Percentiles rank a stretch among this genome's conserved stretches.
Conservation (phyloP, 2,329 filamentous ascomycete genomes). For the Fusarium robinianum region DNA sequence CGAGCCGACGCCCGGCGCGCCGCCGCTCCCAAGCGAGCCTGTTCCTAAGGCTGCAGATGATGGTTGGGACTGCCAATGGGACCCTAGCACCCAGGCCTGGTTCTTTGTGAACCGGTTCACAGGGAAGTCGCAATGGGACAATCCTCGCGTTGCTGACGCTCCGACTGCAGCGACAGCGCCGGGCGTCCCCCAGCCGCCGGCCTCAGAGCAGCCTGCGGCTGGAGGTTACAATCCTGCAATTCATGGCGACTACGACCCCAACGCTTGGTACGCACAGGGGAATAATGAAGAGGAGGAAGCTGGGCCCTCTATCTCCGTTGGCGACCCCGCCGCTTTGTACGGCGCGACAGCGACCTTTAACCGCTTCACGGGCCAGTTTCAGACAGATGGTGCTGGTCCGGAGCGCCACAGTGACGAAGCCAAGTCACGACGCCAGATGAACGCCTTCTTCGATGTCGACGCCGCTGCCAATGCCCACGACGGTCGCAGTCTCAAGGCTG, state of each 20-base stretch:
- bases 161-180: conserved; percentile 38
- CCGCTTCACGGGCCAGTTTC: conserved; percentile 84
- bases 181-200: conserved; percentile 39
- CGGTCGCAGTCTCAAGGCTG: conserved; percentile 87
- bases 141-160: conserved; percentile 70
- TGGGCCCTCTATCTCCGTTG: conserved; percentile 33
- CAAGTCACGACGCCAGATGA: conserved; percentile 86
- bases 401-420: conserved; percentile 85
- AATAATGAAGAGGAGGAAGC: conserved; percentile 45
- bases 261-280: conserved; percentile 85
- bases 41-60: conserved; percentile 63
- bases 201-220: conserved; percentile 50
- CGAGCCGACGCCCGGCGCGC: conserved; percentile 38
- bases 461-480: conserved; percentile 90
- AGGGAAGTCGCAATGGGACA: conserved; percentile 78
- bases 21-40: conserved; percentile 50
- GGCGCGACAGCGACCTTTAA: conserved; percentile 80
- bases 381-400: conserved; percentile 67
- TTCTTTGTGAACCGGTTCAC: conserved; percentile 88
- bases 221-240: conserved; percentile 95
- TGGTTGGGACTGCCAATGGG: conserved; percentile 84
- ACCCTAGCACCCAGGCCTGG: conserved; percentile 67
- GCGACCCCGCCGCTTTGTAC: conserved; percentile 59
- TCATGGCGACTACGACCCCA: conserved; percentile 95
- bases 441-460: conserved; percentile 94